Evolutionary conservation across 768 basidiomycete genomes (phyloP).

Genomic region (Dentipellis sp.): DNA sequence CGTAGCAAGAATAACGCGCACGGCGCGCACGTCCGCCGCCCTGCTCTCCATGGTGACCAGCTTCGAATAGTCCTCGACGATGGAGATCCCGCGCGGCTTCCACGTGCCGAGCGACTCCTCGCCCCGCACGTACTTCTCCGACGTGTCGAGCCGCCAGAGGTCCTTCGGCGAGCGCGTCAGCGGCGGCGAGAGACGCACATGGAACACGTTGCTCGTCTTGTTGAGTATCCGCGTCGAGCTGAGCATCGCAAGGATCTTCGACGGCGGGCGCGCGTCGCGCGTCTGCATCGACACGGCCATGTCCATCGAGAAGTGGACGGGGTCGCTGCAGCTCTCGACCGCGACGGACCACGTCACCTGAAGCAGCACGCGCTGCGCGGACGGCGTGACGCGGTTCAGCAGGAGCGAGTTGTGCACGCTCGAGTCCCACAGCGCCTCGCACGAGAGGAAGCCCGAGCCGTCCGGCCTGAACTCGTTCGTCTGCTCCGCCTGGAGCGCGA

Average conservation of each 20-base stretch:
- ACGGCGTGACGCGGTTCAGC: constrained; percentile 76
- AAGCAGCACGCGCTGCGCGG: constrained; percentile 71
- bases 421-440: constrained; percentile 85
- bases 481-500: constrained; percentile 70
- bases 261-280: constrained; percentile 80
- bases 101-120: constrained; percentile 79
- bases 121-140: constrained; percentile 89
- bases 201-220: constrained; percentile 80
- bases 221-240: constrained; percentile 67
- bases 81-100: constrained; percentile 82
- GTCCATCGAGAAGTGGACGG: constrained; percentile 86
- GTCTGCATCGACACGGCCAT: constrained; percentile 75
- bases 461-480: constrained; percentile 70
- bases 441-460: constrained; percentile 65
- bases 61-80: constrained; percentile 79
- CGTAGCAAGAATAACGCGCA: constrained; percentile 64
- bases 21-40: constrained; percentile 85
- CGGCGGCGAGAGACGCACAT: constrained; percentile 71
- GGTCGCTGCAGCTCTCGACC: constrained; percentile 77
- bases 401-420: constrained; percentile 81
- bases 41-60: constrained; percentile 63
- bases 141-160: constrained; percentile 91
- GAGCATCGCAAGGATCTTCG: constrained; percentile 67
- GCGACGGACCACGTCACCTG: constrained; percentile 71
- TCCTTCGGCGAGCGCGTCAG: constrained; percentile 81